A percentile compares a stretch with the other conserved stretches of the same genome.
These are phyloP conservation scores for Ogataea thermomethanolica DNA, from an alignment of 805 yeast genomes.

Conservation along the genomic window DNA sequence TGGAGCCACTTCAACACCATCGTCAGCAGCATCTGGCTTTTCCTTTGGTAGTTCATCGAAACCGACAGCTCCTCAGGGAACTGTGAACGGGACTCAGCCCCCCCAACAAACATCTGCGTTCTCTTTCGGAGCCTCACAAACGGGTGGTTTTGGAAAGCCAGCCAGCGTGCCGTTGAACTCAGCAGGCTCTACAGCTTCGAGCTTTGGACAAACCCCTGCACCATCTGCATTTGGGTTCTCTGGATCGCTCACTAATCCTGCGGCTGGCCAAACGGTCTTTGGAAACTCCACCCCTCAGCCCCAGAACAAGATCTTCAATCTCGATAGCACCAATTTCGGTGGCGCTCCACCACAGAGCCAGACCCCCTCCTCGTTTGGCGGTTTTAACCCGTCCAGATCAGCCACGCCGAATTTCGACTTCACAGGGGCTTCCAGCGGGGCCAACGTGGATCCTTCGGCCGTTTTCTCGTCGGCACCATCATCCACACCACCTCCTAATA, in stretches of 20 bases:
- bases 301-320: conserved; percentile 20
- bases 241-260: conserved; percentile 16
- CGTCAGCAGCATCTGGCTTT: conserved; percentile 9
- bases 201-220: conserved; percentile 3
- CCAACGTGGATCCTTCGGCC: conserved; percentile 27
- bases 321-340: conserved; percentile 11
- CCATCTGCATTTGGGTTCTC: conserved; percentile 8
- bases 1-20: conserved; percentile 5
- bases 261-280: conserved; percentile 14
- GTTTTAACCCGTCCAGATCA: conserved; percentile 26
- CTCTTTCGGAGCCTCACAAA: conserved; percentile 6
- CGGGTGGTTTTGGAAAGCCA: conserved; percentile 2
- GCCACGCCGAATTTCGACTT: conserved; percentile 34
- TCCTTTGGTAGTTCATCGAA: conserved; percentile 4
- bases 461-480: conserved; percentile 25
- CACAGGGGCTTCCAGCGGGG: conserved; percentile 25
- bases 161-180: conserved; percentile 2
- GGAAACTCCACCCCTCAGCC: conserved; percentile 15
- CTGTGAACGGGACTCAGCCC: not conserved
- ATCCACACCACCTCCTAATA: conserved; percentile 21
- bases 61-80: conserved; percentile 2
- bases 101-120: conserved; percentile 10
- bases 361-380: conserved; percentile 11
- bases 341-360: conserved; percentile 10
- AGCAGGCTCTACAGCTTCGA: conserved; percentile 8